phyloP scores from a whole-genome alignment of 2,329 filamentous ascomycete species.

The Exophiala oligosperma region DNA sequence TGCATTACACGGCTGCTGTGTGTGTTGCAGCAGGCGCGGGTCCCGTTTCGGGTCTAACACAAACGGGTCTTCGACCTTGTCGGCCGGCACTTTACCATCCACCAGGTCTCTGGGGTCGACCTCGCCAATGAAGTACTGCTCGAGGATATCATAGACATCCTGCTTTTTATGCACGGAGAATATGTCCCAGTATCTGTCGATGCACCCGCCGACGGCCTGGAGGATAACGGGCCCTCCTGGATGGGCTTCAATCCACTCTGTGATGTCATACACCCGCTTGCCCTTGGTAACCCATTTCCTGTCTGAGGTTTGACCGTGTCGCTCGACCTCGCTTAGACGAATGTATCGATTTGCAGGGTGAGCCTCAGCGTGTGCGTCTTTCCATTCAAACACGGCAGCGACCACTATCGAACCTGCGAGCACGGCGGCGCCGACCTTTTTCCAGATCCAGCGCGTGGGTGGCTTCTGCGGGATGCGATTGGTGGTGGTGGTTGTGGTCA shows the following conservation, averaged over 20 bases:
- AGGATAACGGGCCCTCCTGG: conserved; percentile 69
- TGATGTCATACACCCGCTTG: conserved; percentile 69
- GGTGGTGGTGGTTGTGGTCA: background rate
- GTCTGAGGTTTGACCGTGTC: conserved; percentile 44
- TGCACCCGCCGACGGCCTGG: conserved; percentile 62
- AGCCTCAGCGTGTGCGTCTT: conserved; percentile 20
- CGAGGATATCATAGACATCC: conserved; percentile 64
- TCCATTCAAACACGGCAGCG: conserved; percentile 1
- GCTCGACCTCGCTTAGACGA: conserved; percentile 28
- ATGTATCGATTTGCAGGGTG: conserved; percentile 22
- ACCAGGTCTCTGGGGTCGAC: conserved; percentile 60
- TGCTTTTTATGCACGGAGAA: conserved; percentile 68
- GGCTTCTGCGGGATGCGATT: background rate
- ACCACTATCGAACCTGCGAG: conserved; percentile 3
- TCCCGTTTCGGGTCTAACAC: conserved; percentile 54
- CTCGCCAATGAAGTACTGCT: conserved; percentile 64
- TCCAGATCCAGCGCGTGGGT: background rate
- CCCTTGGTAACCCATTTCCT: conserved; percentile 65
- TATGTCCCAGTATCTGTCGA: conserved; percentile 70
- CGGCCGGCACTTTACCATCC: conserved; percentile 55
- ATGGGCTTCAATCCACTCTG: conserved; percentile 65
- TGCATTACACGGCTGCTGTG: conserved; percentile 60
- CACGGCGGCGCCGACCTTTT: background rate
- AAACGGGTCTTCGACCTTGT: conserved; percentile 45
- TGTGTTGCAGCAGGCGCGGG: conserved; percentile 52